Percentiles rank a stretch among this genome's conserved stretches.
Evolutionary conservation across 2,329 filamentous ascomycete species (phyloP).

Genomic region (Fusarium sp.): DNA sequence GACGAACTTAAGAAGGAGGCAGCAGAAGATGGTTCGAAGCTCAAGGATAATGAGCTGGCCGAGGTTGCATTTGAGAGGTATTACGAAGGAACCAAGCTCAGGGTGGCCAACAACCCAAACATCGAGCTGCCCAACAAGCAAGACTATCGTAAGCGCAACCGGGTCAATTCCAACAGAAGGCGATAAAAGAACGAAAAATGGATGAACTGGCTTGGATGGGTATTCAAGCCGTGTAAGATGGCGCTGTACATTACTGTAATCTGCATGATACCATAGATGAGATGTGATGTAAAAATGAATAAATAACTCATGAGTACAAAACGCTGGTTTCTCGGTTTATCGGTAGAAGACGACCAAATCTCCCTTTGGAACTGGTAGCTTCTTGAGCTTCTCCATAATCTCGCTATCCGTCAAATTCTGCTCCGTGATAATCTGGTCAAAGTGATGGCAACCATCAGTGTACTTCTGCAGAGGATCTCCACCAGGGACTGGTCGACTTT

Average conservation of each 20-base stretch:
- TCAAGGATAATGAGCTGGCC: conserved; percentile 47
- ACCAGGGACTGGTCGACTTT: conserved; percentile 55
- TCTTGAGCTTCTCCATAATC: conserved; percentile 76
- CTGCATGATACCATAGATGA: conserved; percentile 46
- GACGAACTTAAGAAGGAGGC: conserved; percentile 53
- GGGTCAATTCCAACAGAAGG: conserved; percentile 13
- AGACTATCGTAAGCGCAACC: conserved; percentile 46
- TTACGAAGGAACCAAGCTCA: conserved; percentile 34
- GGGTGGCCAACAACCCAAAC: conserved; percentile 55
- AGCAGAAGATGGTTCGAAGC: conserved; percentile 43
- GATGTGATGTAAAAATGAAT: conserved; percentile 41
- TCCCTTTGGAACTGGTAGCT: conserved; percentile 62
- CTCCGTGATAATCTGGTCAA: conserved; percentile 87
- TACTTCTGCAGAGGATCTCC: conserved; percentile 72
- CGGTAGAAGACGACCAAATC: conserved; percentile 68
- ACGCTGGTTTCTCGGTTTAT: conserved; percentile 41
- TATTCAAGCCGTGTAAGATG: conserved; percentile 32
- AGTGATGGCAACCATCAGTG: conserved; percentile 79
- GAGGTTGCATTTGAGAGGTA: conserved; percentile 35
- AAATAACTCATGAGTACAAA: conserved; percentile 27
- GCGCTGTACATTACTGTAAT: conserved; percentile 47
- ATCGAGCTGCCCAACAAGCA: conserved; percentile 55
- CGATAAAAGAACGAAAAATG: conserved; percentile 4
- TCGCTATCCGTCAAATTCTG: conserved; percentile 76
- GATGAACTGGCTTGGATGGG: not conserved